These are phyloP conservation scores for Aspergillus niger DNA, from an alignment of 2,329 filamentous ascomycete species.

Conservation along the genomic window DNA sequence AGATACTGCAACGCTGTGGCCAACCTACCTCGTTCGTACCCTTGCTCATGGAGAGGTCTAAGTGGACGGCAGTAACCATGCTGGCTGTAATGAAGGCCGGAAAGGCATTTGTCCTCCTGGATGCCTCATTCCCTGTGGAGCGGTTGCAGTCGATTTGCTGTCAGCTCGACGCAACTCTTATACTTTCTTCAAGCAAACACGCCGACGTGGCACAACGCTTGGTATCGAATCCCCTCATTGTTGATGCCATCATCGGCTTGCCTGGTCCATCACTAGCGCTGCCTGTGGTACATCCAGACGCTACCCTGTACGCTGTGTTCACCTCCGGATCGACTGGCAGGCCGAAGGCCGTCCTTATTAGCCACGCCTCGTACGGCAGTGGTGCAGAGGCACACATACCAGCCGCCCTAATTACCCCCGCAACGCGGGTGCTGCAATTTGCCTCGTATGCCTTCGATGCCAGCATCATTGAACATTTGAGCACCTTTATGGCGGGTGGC, in stretches of 20 bases:
- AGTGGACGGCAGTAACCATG: neutral
- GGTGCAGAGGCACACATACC: neutral
- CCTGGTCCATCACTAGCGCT: neutral
- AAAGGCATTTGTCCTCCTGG: neutral
- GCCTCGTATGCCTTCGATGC: conserved; percentile 51
- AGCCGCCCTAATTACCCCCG: neutral
- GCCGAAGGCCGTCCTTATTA: conserved; percentile 81
- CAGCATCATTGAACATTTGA: conserved; percentile 52
- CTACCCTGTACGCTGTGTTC: conserved; percentile 49
- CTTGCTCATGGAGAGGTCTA: neutral
- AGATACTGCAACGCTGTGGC: neutral
- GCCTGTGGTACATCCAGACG: neutral
- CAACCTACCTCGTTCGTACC: neutral
- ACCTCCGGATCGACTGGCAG: conserved; percentile 81
- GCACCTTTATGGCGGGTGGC: conserved; percentile 54
- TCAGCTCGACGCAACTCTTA: neutral
- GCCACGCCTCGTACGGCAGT: conserved; percentile 54
- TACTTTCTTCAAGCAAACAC: neutral
- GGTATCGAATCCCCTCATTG: neutral
- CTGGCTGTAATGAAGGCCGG: neutral
- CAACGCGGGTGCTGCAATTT: conserved; percentile 36
- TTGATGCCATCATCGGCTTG: neutral
- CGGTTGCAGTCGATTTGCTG: neutral
- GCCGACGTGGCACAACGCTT: neutral
- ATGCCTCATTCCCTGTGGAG: neutral